Conservation (phyloP, 108 stramenopile species). For the Bacterosira constricta region DNA sequence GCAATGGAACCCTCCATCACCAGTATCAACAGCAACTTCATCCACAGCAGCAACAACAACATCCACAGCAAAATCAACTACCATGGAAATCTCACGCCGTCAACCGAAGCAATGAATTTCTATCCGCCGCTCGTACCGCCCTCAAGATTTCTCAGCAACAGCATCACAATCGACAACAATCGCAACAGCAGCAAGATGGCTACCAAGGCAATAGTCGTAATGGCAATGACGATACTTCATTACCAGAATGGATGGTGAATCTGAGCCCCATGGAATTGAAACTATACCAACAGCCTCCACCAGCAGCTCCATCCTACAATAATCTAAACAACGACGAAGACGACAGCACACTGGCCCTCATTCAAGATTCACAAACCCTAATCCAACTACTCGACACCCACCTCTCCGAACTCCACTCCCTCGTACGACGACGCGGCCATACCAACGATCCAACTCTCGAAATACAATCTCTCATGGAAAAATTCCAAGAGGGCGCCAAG, state of each 20-base stretch:
- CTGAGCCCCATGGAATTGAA: slow-evolving; percentile 33
- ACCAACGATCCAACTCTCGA: slow-evolving; percentile 86
- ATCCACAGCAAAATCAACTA: neutral
- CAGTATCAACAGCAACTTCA: too few species aligned
- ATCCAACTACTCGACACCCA: slow-evolving; percentile 63
- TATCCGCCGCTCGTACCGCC: slow-evolving; percentile 81
- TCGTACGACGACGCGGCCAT: slow-evolving; percentile 80
- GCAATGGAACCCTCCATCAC: too few species aligned
- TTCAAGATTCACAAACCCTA: slow-evolving; percentile 68
- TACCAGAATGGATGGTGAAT: slow-evolving; percentile 44
- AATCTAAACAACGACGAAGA: neutral
- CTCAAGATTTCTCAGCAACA: slow-evolving; percentile 63
- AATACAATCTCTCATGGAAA: slow-evolving; percentile 56
- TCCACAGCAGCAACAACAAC: neutral
- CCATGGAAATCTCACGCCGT: slow-evolving; percentile 55
- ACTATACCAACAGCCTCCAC: slow-evolving; percentile 17
- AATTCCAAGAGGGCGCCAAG: slow-evolving; percentile 65
- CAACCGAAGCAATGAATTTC: slow-evolving; percentile 70
- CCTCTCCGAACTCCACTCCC: slow-evolving; percentile 53
- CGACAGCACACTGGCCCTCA: slow-evolving; percentile 20
- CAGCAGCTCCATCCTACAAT: neutral
- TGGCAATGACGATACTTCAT: neutral
- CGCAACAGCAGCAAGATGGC: neutral
- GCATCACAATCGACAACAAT: slow-evolving; percentile 28
- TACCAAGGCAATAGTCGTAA: neutral